A percentile compares a stretch with the other conserved stretches of the same genome.
These are phyloP conservation scores for Mortierella sp. DNA, from an alignment of 371 early-diverging fungal genomes.

Conservation along the genomic window DNA sequence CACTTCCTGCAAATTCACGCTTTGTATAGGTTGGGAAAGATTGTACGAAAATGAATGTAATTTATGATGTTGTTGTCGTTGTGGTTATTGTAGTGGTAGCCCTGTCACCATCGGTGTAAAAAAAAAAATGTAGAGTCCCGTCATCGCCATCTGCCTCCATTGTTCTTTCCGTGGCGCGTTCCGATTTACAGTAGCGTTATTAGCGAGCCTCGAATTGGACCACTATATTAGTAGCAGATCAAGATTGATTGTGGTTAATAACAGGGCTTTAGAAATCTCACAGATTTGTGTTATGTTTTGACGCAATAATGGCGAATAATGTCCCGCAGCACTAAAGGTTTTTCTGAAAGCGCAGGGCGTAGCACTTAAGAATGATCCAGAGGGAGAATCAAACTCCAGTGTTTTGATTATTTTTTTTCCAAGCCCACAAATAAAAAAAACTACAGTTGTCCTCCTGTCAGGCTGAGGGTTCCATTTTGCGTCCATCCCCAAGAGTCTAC, in stretches of 20 bases:
- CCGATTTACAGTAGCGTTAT: constrained; percentile 6
- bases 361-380: neutral
- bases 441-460: neutral
- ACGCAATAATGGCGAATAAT: neutral
- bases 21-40: too few relatives aligned
- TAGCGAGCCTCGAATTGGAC: constrained; percentile 92
- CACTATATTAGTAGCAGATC: constrained; percentile 60
- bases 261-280: neutral
- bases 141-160: neutral
- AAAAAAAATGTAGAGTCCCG: too few relatives aligned
- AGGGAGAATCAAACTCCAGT: too few relatives aligned
- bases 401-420: too few relatives aligned
- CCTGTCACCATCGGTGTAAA: too few relatives aligned
- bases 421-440: neutral
- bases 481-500: too few relatives aligned
- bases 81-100: neutral
- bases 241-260: neutral
- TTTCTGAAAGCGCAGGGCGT: neutral
- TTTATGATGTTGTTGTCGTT: neutral
- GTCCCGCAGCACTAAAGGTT: too few relatives aligned
- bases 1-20: too few relatives aligned
- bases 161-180: too few relatives aligned
- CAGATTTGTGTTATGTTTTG: neutral
- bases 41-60: too few relatives aligned
- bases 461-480: too few relatives aligned